Evolutionary conservation across 345 rosid genomes (phyloP), one percentile per base, ranked within the genome.

Genomic region (Camelina neglecta): DNA sequence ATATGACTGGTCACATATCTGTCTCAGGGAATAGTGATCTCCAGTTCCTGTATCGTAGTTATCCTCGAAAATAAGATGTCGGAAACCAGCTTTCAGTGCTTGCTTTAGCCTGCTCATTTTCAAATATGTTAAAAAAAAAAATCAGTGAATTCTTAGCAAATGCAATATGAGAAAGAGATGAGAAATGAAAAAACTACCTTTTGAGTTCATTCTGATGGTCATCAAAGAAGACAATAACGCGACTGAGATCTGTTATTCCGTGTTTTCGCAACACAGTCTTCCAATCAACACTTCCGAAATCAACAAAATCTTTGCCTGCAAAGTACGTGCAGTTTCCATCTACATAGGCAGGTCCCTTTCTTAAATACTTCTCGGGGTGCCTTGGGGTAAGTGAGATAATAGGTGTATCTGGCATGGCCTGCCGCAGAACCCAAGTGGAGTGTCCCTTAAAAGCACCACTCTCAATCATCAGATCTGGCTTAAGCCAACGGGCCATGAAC

Each of bases 361-460:
- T 84, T 9, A 91, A 71, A 70, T 96, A 96, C 85, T 93, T 93
- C 83, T 82, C 96, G 4, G 99, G 99, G 76, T 96, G 99, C 60
- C 97, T 78, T 2, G 98, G 98, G 13, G 99, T 75, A 58, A 96
- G 67, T 11, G 99, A 93, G 69, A 93, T 76, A 24, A 96, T 96
- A 35, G 83, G 88, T n/a, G 79, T 87, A 51, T 89, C 87, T 50
- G 92, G 99, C 96, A 88, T 96, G 0, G 99, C 99, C 80, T 93
- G 99, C 78, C 99, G 87, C 83, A 96, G 60, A 79, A 96, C 92
- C 99, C 99, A 96, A 66, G 99, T 93, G 3, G 99, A 96, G 66
- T 96, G 99, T 33, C 99, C 99, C 84, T 96, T 96, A 57, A 96
- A 96, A 69, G 92, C 99, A 77, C 98, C 99, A 72, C 98, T 96